Percentiles rank a stretch among this genome's conserved stretches.
These are phyloP conservation scores for Fraxinus platypoda DNA, from an alignment of 305 asterid genomes.

Conservation along the genomic window DNA sequence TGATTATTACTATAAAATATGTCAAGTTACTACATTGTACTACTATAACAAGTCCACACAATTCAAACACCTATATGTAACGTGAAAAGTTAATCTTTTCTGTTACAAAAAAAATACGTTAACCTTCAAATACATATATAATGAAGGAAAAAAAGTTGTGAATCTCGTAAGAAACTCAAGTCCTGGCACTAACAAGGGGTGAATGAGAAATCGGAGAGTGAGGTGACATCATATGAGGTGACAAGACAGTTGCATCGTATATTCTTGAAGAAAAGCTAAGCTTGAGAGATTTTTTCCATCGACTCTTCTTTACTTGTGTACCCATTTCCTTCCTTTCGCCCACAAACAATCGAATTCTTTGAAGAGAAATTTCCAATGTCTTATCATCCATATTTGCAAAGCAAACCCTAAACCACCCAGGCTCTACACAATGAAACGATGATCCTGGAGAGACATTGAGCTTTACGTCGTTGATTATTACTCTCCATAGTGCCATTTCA, in stretches of 20 bases:
- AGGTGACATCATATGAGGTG: constrained; percentile 55
- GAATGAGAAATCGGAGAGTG: constrained; percentile 34
- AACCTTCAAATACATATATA: too few species aligned
- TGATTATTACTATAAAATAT: background rate
- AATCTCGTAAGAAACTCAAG: too few species aligned
- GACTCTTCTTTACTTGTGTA: background rate
- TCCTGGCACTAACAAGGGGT: too few species aligned
- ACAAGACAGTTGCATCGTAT: constrained; percentile 26
- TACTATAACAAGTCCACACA: too few species aligned
- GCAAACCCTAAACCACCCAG: constrained; percentile 80
- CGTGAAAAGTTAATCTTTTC: too few species aligned
- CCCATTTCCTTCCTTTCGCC: background rate
- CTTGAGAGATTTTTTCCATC: constrained; percentile 25
- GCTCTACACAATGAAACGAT: constrained; percentile 60
- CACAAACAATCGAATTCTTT: constrained; percentile 47
- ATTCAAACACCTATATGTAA: too few species aligned
- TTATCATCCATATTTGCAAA: constrained; percentile 69
- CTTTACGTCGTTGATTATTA: constrained; percentile 50
- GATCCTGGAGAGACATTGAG: constrained; percentile 69
- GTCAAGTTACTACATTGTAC: background rate
- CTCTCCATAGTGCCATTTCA: constrained; percentile 55
- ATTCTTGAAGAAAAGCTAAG: constrained; percentile 35
- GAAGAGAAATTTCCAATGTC: constrained; percentile 44
- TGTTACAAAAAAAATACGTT: too few species aligned
- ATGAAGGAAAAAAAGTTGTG: too few species aligned